phyloP scores from a whole-genome alignment of 495 filamentous ascomycete genomes.

The Xylaria longipes region DNA sequence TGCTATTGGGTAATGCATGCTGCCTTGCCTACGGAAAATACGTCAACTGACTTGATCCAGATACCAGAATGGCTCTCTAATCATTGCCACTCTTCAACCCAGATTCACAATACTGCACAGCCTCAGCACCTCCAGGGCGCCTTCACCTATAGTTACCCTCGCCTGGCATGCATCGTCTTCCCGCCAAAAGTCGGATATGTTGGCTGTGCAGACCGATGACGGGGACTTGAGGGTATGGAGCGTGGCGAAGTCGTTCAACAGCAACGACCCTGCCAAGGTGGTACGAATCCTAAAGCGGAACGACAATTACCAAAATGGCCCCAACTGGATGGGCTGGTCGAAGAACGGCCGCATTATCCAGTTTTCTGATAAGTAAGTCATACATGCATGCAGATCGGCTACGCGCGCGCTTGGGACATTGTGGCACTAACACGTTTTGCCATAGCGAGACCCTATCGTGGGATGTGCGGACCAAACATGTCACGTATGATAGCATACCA shows the following conservation, averaged over 20 bases:
- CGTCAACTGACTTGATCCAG: constrained; percentile 56
- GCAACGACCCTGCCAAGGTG: constrained; percentile 77
- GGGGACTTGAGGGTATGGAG: constrained; percentile 98
- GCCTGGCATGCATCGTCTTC: constrained; percentile 98
- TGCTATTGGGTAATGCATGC: constrained; percentile 81
- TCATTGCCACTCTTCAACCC: constrained; percentile 87
- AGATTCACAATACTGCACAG: constrained; percentile 96
- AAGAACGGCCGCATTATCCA: constrained; percentile 97
- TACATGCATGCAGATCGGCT: constrained; percentile 32
- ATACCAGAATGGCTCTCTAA: constrained; percentile 92
- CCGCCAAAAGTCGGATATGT: constrained; percentile 97
- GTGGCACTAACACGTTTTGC: constrained; percentile 37
- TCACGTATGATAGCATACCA: constrained; percentile 85
- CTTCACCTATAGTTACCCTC: constrained; percentile 87
- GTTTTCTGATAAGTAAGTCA: constrained; percentile 83
- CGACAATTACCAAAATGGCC: constrained; percentile 76
- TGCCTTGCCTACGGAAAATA: constrained; percentile 17
- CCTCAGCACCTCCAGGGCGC: constrained; percentile 77
- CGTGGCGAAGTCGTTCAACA: constrained; percentile 81
- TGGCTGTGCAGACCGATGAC: constrained; percentile 89
- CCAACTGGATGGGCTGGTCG: constrained; percentile 98
- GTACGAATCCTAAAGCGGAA: constrained; percentile 82
- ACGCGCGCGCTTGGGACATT: constrained; percentile 49
- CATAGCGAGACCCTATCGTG: constrained; percentile 87
- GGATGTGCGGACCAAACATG: constrained; percentile 96